A percentile compares a stretch with the other conserved stretches of the same genome.
Conservation (phyloP, 805 yeast species). For the Scheffersomyces stipitis region DNA sequence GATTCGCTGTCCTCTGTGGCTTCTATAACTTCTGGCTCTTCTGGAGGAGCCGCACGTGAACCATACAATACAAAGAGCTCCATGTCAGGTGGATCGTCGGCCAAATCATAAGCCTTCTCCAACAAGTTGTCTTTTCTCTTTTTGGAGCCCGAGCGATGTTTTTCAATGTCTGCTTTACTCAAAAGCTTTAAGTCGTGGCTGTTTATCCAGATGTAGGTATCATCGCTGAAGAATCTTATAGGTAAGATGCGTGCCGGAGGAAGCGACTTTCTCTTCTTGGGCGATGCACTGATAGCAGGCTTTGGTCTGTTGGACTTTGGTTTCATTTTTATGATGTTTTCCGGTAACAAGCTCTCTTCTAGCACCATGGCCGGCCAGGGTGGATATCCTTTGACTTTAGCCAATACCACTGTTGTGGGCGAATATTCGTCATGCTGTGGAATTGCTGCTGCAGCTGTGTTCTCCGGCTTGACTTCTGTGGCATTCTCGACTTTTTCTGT, state of each 20-base stretch:
- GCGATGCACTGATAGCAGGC: constrained; percentile 8
- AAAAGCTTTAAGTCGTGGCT: constrained; percentile 51
- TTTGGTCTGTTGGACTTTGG: constrained; percentile 43
- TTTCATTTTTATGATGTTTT: constrained; percentile 46
- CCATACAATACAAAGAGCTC: constrained; percentile 40
- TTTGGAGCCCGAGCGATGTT: constrained; percentile 28
- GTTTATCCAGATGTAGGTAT: constrained; percentile 68
- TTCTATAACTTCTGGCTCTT: constrained; percentile 25
- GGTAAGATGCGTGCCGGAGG: constrained; percentile 31
- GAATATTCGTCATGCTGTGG: constrained; percentile 1
- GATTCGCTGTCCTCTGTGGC: constrained; percentile 10
- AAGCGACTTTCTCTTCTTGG: constrained; percentile 13
- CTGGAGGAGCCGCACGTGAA: constrained; percentile 47
- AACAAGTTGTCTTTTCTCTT: constrained; percentile 46
- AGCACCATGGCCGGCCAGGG: constrained; percentile 91
- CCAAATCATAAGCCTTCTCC: constrained; percentile 52
- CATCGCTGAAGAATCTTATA: constrained; percentile 72
- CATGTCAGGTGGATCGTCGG: constrained; percentile 47
- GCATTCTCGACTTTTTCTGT: too few relatives aligned
- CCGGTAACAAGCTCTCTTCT: constrained; percentile 60
- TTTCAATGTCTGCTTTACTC: constrained; percentile 39
- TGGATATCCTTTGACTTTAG: constrained; percentile 83
- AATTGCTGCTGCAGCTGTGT: too few relatives aligned
- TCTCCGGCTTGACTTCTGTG: not conserved
- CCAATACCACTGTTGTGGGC: constrained; percentile 43